Percentiles rank a stretch among this genome's conserved stretches.
Evolutionary conservation across 1,284 basidiomycete species (phyloP).

Genomic region (Afroboletus lepidellus): DNA sequence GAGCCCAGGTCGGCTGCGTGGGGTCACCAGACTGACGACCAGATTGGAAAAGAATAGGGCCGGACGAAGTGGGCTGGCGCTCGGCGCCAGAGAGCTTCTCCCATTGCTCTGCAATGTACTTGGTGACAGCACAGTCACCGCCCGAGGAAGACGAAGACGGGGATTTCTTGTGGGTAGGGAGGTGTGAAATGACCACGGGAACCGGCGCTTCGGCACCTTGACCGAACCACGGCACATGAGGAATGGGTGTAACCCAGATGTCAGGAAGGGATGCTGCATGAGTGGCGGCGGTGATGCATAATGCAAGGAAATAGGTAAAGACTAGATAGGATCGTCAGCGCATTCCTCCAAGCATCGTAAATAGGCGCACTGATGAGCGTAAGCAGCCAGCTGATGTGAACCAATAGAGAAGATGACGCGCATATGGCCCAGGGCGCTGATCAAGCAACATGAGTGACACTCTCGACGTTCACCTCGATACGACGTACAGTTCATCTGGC

Average conservation of each 20-base stretch:
- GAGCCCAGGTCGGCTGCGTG: constrained; percentile 47
- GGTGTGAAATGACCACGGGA: constrained; percentile 5
- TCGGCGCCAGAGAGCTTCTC: constrained; percentile 25
- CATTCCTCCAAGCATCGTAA: not conserved
- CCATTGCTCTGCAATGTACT: constrained; percentile 33
- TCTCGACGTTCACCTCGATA: not conserved
- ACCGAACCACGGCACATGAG: constrained; percentile 57
- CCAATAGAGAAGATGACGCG: constrained; percentile 51
- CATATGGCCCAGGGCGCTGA: constrained; percentile 47
- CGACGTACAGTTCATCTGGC: constrained; percentile 38
- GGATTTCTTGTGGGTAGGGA: constrained; percentile 10
- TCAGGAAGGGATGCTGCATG: constrained; percentile 43
- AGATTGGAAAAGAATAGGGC: constrained; percentile 16
- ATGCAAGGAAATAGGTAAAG: constrained; percentile 52
- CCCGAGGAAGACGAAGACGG: constrained; percentile 7
- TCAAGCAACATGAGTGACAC: constrained; percentile 4
- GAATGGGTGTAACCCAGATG: constrained; percentile 53
- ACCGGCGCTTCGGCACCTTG: constrained; percentile 5
- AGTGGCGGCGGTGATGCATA: constrained; percentile 44
- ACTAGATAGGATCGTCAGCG: constrained; percentile 38
- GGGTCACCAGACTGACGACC: constrained; percentile 25
- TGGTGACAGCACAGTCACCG: constrained; percentile 26
- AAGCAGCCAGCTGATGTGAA: constrained; percentile 54
- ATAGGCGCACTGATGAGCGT: constrained; percentile 46
- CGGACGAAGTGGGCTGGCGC: constrained; percentile 13